Conservation (phyloP, 768 basidiomycete genomes). For the Suillus paluster region DNA sequence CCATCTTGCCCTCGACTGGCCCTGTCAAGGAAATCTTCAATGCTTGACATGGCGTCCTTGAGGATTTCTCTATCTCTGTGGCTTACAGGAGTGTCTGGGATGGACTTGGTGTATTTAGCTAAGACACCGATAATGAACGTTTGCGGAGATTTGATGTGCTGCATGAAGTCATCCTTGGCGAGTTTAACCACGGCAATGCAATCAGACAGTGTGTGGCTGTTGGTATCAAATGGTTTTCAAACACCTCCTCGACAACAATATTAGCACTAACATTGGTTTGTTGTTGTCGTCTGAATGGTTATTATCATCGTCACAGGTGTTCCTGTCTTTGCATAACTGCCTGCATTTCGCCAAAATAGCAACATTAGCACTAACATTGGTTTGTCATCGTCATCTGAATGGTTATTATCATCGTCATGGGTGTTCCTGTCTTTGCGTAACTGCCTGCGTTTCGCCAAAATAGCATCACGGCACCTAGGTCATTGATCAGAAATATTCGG, state of each 20-base stretch:
- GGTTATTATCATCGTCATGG: no score
- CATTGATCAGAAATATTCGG: background rate
- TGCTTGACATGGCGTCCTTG: background rate
- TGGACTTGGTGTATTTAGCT: background rate
- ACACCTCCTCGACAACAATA: background rate
- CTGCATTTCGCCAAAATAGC: background rate
- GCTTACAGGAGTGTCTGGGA: background rate
- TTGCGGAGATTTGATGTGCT: background rate
- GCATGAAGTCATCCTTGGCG: background rate
- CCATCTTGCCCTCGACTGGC: background rate
- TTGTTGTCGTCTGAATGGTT: background rate
- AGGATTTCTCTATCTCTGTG: background rate
- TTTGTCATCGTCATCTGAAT: background rate
- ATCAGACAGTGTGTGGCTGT: background rate
- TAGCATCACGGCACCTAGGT: background rate
- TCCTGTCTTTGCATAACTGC: background rate
- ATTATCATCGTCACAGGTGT: no score
- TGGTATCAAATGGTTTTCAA: background rate
- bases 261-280: background rate
- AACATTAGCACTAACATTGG: background rate
- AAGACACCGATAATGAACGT: background rate
- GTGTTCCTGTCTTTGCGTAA: no score
- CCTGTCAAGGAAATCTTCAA: background rate
- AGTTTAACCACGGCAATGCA: background rate
- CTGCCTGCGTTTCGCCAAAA: background rate